Percentiles rank a stretch among this genome's conserved stretches.
Evolutionary conservation across 2,329 filamentous ascomycete species (phyloP).

Genomic region (Neoascochyta sp.): DNA sequence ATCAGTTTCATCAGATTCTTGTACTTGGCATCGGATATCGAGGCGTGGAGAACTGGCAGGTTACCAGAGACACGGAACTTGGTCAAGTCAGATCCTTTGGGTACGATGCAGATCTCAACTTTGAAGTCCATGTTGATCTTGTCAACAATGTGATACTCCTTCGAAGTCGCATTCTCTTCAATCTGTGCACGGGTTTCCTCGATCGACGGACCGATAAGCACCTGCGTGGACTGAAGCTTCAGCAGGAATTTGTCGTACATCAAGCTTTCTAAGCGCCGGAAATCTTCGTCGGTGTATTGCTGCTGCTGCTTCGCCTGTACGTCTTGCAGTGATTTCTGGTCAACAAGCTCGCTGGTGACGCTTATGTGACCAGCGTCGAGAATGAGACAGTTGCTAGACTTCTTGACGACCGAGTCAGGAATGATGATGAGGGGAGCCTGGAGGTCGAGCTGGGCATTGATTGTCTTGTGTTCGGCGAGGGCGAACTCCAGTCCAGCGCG

Average conservation of each 20-base stretch:
- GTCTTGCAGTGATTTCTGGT: slow-evolving; percentile 82
- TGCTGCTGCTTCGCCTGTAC: slow-evolving; percentile 88
- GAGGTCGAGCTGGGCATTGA: slow-evolving; percentile 92
- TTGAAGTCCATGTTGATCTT: slow-evolving; percentile 96
- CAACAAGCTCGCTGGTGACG: slow-evolving; percentile 88
- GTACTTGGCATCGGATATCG: slow-evolving; percentile 92
- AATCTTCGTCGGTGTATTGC: slow-evolving; percentile 83
- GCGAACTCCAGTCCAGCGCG: slow-evolving; percentile 94
- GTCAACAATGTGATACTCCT: slow-evolving; percentile 85
- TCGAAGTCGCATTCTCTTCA: slow-evolving; percentile 61
- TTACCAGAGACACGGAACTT: slow-evolving; percentile 89
- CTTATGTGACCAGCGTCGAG: slow-evolving; percentile 94
- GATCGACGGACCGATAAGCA: slow-evolving; percentile 90
- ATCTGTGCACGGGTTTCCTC: slow-evolving; percentile 84
- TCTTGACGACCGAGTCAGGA: slow-evolving; percentile 82
- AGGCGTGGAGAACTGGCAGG: slow-evolving; percentile 85
- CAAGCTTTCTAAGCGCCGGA: slow-evolving; percentile 78
- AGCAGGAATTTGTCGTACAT: slow-evolving; percentile 98
- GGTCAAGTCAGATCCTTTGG: slow-evolving; percentile 88
- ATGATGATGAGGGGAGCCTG: slow-evolving; percentile 96
- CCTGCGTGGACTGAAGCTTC: slow-evolving; percentile 89
- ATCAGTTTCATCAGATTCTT: slow-evolving; percentile 95
- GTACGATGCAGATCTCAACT: slow-evolving; percentile 94
- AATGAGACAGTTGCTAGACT: slow-evolving; percentile 82
- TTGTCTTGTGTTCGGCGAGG: slow-evolving; percentile 93